Evolutionary conservation across 345 rosid genomes (phyloP), one percentile per base, ranked within the genome.

Genomic region (Hypericum androsaemum): DNA sequence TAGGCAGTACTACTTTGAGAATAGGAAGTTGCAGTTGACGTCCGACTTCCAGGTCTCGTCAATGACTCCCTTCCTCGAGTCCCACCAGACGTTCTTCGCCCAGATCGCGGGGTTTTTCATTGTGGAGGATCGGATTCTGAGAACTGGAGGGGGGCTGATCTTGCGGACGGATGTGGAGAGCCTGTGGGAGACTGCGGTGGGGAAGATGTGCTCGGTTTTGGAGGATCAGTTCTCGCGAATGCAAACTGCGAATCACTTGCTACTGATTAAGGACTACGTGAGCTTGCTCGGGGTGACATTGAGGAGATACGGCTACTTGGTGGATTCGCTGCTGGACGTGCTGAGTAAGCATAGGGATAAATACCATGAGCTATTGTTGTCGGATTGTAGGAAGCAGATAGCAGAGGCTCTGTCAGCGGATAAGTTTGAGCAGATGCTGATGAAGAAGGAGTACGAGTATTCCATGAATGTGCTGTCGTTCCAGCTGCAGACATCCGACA

Each of bases 161-260:
- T 82, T 89, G 15, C 84, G 82, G 69, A 60, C 78, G 58, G 95
- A 87, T 43, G 96, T 90, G 15, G 98, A 90, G 74, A 80, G 68
- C 75, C 58, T 90, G 72, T 90, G 98, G 98, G 98, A 90, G 58
- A 72, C 80, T 50, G 98, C 98, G 43, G 95, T 90, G 50, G 74
- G 76, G 65, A 87, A 87, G 71, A 90, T 90, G 98, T 90, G 98
- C 71, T 79, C 88, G 12, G 98, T 87, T 9, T 67, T 92, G 57
- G 98, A 88, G 70, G 98, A 92, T 71, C 98, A 92, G 66, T 92
- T 92, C 71, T 92, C 98, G 38, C 81, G 98, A 61, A 90, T 90
- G 98, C 96, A 90, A 61, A 90, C 96, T 14, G 98, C 98, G 3
- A 90, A 81, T 71, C 98, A 90, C 77, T 76, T 90, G 41, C 74